Evolutionary conservation across 2,329 filamentous ascomycete species (phyloP), one percentile per base, ranked within the genome.

Genomic region (Ilyonectria sp.): DNA sequence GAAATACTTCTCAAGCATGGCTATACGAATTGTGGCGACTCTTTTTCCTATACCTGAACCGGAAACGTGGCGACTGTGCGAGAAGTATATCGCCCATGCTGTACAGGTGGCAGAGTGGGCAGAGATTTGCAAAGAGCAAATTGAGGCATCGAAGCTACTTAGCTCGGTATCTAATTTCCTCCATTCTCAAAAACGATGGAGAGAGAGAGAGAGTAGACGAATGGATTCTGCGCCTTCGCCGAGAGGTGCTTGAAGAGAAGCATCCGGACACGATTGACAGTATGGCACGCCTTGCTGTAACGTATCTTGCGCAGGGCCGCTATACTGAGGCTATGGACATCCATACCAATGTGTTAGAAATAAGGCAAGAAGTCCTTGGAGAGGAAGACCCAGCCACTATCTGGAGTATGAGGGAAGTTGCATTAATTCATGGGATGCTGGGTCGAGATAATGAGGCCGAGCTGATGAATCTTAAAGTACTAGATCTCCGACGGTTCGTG

Each of bases 31-130:
- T 33, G 69, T 78, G 8, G 23, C 17, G 2, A 19, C 31, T 1
- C 53, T 74, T 7, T 76, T 79, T 65, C 76, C 72, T 2, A 21
- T 52, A 26, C 23, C 31, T 3, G 44, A 59, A 21, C 60, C 31
- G 21, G 66, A 73, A 19, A 63, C 63, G 31, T 76, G 74, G 76
- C 47, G 6, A 44, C 37, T 67, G 37, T 77, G 74, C 37, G 74
- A 79, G 31, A 69, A 63, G 62, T 78, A 79, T 47, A 44, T 79
- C 13, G 61, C 70, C 21, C 78, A 81, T 65, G 75, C 76, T 17
- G 52, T 76, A 31, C 71, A 61, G 43, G 69, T 71, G n/a, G 69
- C 64, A 10, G 60, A 71, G 15, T 79, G 73, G 78, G 70, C 75
- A 4, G 65, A 75, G 29, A 17, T 70, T 1, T 68, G 74, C 60